Percentiles rank a stretch among this genome's conserved stretches.
Evolutionary conservation across 2,329 filamentous ascomycete species (phyloP).

Genomic region (Myriosclerotinia curreyana): DNA sequence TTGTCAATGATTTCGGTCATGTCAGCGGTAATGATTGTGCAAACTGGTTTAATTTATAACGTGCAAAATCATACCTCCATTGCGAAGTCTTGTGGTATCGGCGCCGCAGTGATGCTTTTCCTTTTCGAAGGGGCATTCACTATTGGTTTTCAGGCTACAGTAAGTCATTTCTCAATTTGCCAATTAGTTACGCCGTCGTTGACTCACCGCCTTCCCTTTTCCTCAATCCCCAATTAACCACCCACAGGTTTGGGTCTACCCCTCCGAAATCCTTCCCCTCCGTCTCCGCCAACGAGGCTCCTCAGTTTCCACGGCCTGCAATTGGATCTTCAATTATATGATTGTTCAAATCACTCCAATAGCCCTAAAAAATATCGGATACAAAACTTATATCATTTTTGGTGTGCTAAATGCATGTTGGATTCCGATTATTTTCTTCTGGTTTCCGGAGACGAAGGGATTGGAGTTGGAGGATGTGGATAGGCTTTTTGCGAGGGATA

Average conservation of each 20-base stretch:
- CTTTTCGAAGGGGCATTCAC: conserved; percentile 61
- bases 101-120: conserved; percentile 52
- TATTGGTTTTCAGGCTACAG: conserved; percentile 57
- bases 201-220: neutral
- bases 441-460: conserved; percentile 63
- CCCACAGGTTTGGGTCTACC: conserved; percentile 51
- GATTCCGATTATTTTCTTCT: conserved; percentile 56
- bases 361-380: conserved; percentile 46
- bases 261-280: conserved; percentile 57
- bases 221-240: too few relatives aligned
- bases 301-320: conserved; percentile 56
- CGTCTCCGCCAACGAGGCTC: conserved; percentile 59
- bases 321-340: conserved; percentile 50
- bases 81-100: conserved; percentile 41
- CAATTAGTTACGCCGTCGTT: too few relatives aligned
- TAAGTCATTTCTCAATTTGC: conserved; percentile 33
- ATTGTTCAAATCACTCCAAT: conserved; percentile 46
- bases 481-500: neutral
- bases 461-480: conserved; percentile 63
- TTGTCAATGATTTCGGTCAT: conserved; percentile 48
- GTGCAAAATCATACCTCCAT: conserved; percentile 41
- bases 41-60: conserved; percentile 44
- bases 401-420: conserved; percentile 36
- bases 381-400: conserved; percentile 42
- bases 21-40: conserved; percentile 44